phyloP scores from a whole-genome alignment of 2,329 filamentous ascomycete species.

The Cladorrhinum sp. region DNA sequence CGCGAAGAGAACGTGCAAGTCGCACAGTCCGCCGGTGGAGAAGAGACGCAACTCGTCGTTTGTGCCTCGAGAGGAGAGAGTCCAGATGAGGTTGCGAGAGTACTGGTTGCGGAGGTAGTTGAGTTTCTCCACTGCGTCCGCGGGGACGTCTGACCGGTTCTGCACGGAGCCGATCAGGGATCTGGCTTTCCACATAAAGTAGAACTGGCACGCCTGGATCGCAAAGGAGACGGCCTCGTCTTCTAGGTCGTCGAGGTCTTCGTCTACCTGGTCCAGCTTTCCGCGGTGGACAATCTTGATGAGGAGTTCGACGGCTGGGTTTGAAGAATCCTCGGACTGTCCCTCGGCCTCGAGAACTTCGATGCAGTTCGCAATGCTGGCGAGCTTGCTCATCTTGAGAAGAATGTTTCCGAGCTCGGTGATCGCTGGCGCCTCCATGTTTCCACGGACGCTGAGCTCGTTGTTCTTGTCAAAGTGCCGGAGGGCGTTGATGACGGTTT shows the following conservation, averaged over 20 bases:
- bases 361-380: conserved; percentile 74
- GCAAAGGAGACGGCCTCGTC: conserved; percentile 74
- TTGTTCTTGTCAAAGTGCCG: conserved; percentile 67
- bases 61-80: conserved; percentile 63
- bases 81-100: conserved; percentile 61
- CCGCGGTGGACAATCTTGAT: conserved; percentile 72
- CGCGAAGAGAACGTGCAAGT: conserved; percentile 77
- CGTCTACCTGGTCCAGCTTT: conserved; percentile 63
- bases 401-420: conserved; percentile 70
- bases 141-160: conserved; percentile 53
- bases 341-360: conserved; percentile 66
- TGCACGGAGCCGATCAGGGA: conserved; percentile 54
- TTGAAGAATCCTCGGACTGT: conserved; percentile 45
- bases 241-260: conserved; percentile 72
- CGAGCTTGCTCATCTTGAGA: conserved; percentile 75
- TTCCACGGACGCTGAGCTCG: conserved; percentile 68
- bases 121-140: conserved; percentile 59
- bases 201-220: conserved; percentile 75
- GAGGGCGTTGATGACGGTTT: conserved; percentile 73
- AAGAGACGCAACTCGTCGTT: conserved; percentile 77
- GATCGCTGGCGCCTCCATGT: conserved; percentile 62
- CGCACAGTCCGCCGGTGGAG: conserved; percentile 73
- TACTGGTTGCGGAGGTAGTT: conserved; percentile 55
- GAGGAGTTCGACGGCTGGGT: conserved; percentile 64
- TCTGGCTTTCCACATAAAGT: conserved; percentile 91